phyloP scores from a whole-genome alignment of 441 rosid genomes.

The Biscutella laevigata region DNA sequence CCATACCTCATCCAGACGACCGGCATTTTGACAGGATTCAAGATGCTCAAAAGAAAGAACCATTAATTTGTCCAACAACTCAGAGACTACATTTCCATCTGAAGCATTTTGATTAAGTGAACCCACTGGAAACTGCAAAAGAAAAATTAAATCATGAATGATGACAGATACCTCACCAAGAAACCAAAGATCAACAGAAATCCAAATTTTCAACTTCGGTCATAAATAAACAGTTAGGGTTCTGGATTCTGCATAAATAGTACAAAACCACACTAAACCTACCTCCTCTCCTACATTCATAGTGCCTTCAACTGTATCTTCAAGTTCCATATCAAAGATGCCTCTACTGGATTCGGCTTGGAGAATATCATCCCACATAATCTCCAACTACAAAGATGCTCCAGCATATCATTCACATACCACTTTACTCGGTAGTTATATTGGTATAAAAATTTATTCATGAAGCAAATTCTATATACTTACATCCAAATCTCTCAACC shows the following conservation, averaged over 20 bases:
- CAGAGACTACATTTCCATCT: constrained; percentile 44
- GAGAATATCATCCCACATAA: constrained; percentile 63
- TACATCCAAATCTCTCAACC: constrained; percentile 74
- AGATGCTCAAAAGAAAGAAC: constrained; percentile 71
- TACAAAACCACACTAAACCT: not conserved
- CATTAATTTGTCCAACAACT: constrained; percentile 64
- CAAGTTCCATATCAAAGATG: constrained; percentile 67
- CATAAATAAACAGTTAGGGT: not conserved
- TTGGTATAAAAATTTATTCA: not conserved
- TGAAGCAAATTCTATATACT: constrained; percentile 26
- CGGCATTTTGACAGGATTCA: constrained; percentile 48
- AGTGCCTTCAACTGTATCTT: constrained; percentile 44
- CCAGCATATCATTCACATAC: not conserved
- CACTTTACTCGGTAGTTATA: not conserved
- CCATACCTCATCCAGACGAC: constrained; percentile 61
- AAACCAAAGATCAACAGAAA: not conserved
- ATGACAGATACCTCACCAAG: not conserved
- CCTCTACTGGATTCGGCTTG: constrained; percentile 64
- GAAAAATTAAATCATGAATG: not conserved
- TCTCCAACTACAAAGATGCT: constrained; percentile 45
- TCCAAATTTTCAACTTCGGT: constrained; percentile 1
- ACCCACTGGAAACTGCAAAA: constrained; percentile 37
- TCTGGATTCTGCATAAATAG: not conserved
- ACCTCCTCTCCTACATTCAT: constrained; percentile 41
- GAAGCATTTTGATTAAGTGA: constrained; percentile 35